Base-by-base conservation (phyloP, 1,284 basidiomycete genomes). In the Pascua sp. region DNA sequence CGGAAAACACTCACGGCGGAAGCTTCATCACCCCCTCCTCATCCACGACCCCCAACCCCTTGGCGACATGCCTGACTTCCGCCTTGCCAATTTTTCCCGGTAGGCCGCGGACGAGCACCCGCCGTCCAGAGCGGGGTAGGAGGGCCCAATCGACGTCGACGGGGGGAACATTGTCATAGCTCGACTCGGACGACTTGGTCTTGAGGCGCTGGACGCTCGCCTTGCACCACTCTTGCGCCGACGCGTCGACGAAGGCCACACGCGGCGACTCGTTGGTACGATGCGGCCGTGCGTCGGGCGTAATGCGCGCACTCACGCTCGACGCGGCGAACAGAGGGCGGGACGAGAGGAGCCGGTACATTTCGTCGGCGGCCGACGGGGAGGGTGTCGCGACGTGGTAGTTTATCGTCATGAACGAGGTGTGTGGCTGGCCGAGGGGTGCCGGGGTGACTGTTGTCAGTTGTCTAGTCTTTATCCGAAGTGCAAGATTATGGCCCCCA, bases 371-470 rank as follows among this genome's bases (percentile, higher is more conserved):
- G 12, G 47, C 36, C 11, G 42, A 32, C 9, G 51, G 42, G 8
- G 57, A 51, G 4, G 48, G 51, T 1, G 55, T 46, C 4, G 63
- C 50, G 32, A 70, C 32, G 55, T 68, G 68, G 53, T 59, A 61
- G n/a, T 55, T 57, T 16, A 55, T 60, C 7, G 53, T 53, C 17
- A 70, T 39, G 7, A 59, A 52, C 2, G 65, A 53, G 17, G 24
- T 24, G 10, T 63, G 60, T 1, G 61, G 51, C 40, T 61, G 45
- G 16, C 67, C 67, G 15, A 65, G 53, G 2, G 67, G 64, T 11
- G 51, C 48, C 8, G 59, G n/a, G 5, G 64, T 65, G 43, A 68
- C 68, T 70, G 42, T 32, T 32, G 24, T 32, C 7, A 7, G 24
- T 32, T 32, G 24, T 32, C 7, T 32, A n/a, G n/a, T n/a, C n/a